Evolutionary conservation across 1,284 basidiomycete species (phyloP), one percentile per base, ranked within the genome.

Genomic region (Ustilago shanxiensis): DNA sequence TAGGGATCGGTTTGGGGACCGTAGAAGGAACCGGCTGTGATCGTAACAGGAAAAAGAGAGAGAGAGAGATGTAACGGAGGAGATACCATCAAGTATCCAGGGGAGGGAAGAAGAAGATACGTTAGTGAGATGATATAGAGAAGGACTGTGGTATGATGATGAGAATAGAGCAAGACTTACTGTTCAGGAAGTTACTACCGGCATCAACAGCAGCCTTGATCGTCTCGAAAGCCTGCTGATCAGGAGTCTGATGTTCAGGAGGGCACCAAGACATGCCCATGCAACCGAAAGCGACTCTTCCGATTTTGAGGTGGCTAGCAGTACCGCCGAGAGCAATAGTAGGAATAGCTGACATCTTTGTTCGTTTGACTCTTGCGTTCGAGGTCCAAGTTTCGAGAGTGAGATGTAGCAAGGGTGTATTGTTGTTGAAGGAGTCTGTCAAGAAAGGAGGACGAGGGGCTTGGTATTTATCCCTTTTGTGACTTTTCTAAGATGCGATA

Each of bases 161-260:
- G n/a, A n/a, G 44, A 11, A 45, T 3, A n/a, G 6, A 16, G 6
- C 7, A 22, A 22, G 22, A 22, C 44, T n/a, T 22, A 45, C 44
- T 49, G 60, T 88, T 88, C 86, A 87, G 87, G 22, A 87, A 83
- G 13, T 81, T 91, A 45, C 88, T 86, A 0, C 89, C 88, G 28
- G 90, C 88, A 47, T 92, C 87, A 13, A 89, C 89, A 2, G 90
- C 89, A 44, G 71, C 41, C 81, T 90, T 91, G 87, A 92, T 90
- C 6, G 90, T 87, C 41, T 88, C 89, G 68, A 92, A 91, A 11
- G 89, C 89, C 20, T 89, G 86, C 59, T 90, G 89, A 51, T 92
- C 90, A 0, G 89, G 83, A 2, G 88, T 66, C n/a, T 18, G 11
- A 1, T 60, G 31, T 11, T 20, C 13, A 22, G 70, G 67, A 18